Evolutionary conservation across 495 filamentous ascomycete genomes (phyloP).

Genomic region (Niebla homalea): DNA sequence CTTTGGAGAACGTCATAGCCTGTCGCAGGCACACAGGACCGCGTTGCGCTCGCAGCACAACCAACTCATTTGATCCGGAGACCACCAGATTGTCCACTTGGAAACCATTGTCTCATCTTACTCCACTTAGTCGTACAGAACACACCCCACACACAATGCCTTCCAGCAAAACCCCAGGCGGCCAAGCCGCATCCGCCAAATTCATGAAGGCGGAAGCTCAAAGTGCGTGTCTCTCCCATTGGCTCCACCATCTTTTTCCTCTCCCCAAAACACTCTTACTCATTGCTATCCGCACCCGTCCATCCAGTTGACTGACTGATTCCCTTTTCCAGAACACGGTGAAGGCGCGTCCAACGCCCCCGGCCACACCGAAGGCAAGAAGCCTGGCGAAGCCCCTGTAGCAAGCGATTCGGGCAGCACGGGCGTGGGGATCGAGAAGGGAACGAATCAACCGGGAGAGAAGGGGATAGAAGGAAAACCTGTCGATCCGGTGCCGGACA

Average conservation of each 20-base stretch:
- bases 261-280: background rate
- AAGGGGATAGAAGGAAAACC: slow-evolving; percentile 3
- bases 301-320: background rate
- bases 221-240: slow-evolving; percentile 20
- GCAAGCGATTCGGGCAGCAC: slow-evolving; percentile 11
- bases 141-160: slow-evolving; percentile 3
- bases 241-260: background rate
- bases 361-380: slow-evolving; percentile 11
- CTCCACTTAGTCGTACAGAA: background rate
- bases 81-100: too few species aligned
- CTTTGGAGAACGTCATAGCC: too few species aligned
- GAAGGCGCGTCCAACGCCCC: slow-evolving; percentile 12
- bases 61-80: too few species aligned
- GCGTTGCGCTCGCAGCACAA: too few species aligned
- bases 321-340: background rate
- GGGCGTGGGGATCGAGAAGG: slow-evolving; percentile 8
- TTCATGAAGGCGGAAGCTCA: slow-evolving; percentile 20
- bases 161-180: slow-evolving; percentile 12
- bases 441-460: slow-evolving; percentile 14
- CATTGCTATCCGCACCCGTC: background rate
- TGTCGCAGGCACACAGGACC: too few species aligned
- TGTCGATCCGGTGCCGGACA: slow-evolving; percentile 8
- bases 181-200: slow-evolving; percentile 10
- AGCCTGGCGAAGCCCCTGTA: slow-evolving; percentile 1
- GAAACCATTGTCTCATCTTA: too few species aligned